These are phyloP conservation scores for Borovskyia barvae DNA, from an alignment of 208 protist species.

Conservation along the genomic window DNA sequence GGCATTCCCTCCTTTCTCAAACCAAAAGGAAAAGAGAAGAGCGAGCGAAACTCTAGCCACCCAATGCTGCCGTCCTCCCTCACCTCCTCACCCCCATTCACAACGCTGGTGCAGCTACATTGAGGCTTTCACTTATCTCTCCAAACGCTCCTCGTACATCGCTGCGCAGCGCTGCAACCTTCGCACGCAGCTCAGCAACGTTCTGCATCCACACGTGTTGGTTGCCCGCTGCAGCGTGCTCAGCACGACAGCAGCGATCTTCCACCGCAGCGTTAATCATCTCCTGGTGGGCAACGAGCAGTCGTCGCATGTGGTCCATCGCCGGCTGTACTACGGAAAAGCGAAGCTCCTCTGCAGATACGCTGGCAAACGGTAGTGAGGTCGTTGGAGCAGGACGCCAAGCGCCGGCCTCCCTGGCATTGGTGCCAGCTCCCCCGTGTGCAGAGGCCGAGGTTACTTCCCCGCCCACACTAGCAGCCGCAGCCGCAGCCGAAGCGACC, in stretches of 20 bases:
- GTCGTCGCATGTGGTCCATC: slow-evolving; percentile 65
- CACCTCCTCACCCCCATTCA: slow-evolving; percentile 12
- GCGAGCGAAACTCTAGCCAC: too few species aligned
- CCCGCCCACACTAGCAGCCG: background rate
- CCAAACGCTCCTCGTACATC: slow-evolving; percentile 68
- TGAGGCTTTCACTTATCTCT: slow-evolving; percentile 64
- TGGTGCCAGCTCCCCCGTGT: background rate
- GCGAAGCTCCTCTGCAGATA: slow-evolving; percentile 24
- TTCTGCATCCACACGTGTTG: slow-evolving; percentile 52
- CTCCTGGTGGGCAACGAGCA: slow-evolving; percentile 70
- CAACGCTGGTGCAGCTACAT: slow-evolving; percentile 64
- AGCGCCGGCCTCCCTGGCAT: background rate
- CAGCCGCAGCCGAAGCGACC: background rate
- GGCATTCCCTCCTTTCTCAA: too few species aligned
- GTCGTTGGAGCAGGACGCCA: background rate
- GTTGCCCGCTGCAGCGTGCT: slow-evolving; percentile 26
- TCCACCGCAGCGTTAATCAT: slow-evolving; percentile 68
- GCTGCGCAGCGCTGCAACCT: slow-evolving; percentile 42
- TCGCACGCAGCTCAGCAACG: slow-evolving; percentile 52
- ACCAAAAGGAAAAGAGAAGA: too few species aligned
- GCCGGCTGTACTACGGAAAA: slow-evolving; percentile 54
- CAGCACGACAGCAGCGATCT: slow-evolving; percentile 52
- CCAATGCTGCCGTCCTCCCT: background rate
- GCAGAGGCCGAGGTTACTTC: background rate
- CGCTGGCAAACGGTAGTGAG: background rate